These are phyloP conservation scores for Hymenoscyphus scutula DNA, from an alignment of 2,329 filamentous ascomycete species.

Conservation along the genomic window DNA sequence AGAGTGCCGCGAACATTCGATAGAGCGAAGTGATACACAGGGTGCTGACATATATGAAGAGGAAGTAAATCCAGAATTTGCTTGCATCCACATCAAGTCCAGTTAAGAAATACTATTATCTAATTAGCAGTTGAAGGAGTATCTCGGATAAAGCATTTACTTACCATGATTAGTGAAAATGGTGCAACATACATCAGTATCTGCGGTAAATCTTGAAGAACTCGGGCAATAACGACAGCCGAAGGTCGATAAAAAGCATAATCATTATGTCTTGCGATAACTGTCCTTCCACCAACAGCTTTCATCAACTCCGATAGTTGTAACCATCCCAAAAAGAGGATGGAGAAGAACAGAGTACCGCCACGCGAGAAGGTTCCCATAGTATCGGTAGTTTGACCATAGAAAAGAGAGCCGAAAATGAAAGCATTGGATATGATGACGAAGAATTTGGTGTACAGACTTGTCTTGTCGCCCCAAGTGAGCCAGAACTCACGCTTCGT, in stretches of 20 bases:
- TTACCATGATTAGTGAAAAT: constrained; percentile 56
- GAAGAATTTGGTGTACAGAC: constrained; percentile 21
- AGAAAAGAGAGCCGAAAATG: constrained; percentile 78
- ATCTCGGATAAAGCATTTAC: constrained; percentile 8
- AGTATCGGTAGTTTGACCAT: constrained; percentile 59
- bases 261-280: constrained; percentile 66
- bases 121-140: constrained; percentile 40
- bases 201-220: constrained; percentile 61
- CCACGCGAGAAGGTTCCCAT: constrained; percentile 61
- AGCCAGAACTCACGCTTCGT: constrained; percentile 69
- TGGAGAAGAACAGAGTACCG: constrained; percentile 63
- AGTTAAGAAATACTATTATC: constrained; percentile 75
- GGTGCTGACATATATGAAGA: constrained; percentile 63
- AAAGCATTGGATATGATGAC: constrained; percentile 52
- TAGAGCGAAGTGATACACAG: constrained; percentile 63
- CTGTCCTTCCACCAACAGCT: constrained; percentile 65
- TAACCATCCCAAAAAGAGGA: constrained; percentile 67
- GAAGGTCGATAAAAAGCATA: constrained; percentile 71
- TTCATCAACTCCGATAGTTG: constrained; percentile 77
- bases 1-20: constrained; percentile 65
- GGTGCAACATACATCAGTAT: constrained; percentile 55
- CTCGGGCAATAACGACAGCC: constrained; percentile 61
- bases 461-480: constrained; percentile 17
- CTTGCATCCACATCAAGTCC: constrained; percentile 55
- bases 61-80: constrained; percentile 64